A percentile compares a stretch with the other conserved stretches of the same genome.
phyloP scores from a whole-genome alignment of 2,329 filamentous ascomycete genomes.

The Clathrospora elynae region DNA sequence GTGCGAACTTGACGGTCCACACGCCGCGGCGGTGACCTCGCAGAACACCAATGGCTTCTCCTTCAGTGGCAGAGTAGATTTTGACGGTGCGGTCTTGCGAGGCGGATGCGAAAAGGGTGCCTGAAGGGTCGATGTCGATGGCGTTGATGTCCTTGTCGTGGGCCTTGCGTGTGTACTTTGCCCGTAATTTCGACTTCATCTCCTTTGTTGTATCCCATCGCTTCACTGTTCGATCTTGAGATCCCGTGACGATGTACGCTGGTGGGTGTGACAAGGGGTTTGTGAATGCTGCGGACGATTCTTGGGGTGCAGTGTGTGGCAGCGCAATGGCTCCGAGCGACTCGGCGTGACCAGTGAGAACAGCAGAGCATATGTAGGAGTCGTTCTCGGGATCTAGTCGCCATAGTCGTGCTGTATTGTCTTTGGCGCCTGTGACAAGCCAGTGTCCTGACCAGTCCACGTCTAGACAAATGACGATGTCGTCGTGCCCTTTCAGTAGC shows the following conservation, averaged over 20 bases:
- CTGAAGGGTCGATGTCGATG: constrained; percentile 75
- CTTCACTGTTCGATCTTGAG: constrained; percentile 94
- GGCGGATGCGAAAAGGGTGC: constrained; percentile 88
- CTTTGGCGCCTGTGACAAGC: constrained; percentile 94
- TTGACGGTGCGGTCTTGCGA: constrained; percentile 97
- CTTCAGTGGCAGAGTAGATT: constrained; percentile 90
- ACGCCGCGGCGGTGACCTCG: constrained; percentile 93
- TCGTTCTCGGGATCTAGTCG: constrained; percentile 75
- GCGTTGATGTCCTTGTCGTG: constrained; percentile 99
- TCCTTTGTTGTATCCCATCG: constrained; percentile 74
- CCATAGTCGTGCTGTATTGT: constrained; percentile 94
- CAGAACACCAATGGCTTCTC: constrained; percentile 88
- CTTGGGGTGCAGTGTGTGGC: constrained; percentile 69
- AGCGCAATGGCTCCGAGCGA: constrained; percentile 89
- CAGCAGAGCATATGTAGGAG: constrained; percentile 78
- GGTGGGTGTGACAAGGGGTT: constrained; percentile 81
- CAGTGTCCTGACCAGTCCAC: constrained; percentile 97
- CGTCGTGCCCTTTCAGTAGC: constrained; percentile 84
- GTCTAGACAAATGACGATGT: constrained; percentile 94
- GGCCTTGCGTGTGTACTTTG: constrained; percentile 86
- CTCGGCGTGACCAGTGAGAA: constrained; percentile 90
- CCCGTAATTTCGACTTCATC: constrained; percentile 63
- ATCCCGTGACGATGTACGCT: constrained; percentile 84
- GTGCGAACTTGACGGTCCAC: constrained; percentile 92
- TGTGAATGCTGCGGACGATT: constrained; percentile 70